Evolutionary conservation across 805 yeast species (phyloP), one percentile per base, ranked within the genome.

Genomic region (Maudiozyma turicensis): DNA sequence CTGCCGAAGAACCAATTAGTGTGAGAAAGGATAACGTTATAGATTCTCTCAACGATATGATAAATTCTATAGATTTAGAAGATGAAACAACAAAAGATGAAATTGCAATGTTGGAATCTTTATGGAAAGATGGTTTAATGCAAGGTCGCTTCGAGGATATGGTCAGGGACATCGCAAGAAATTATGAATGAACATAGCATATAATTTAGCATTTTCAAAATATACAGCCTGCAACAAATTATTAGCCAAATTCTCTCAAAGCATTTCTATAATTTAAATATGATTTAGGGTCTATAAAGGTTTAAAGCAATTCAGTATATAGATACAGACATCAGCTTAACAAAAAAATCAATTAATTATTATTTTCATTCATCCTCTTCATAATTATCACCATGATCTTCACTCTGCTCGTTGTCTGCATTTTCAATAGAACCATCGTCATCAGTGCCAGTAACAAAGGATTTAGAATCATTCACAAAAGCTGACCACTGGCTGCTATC

Each of bases 341-440:
- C 26, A 20, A 20, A 20, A 20, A 20, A 20, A 20, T 20, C 26
- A 20, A 4, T 20, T 20, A 20, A 4, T 20, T 20, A 20, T 20
- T 20, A 4, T 20, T 20, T 20, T 20, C 3, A 34, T 11, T 39
- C 42, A 8, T 39, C 42, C 6, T 39, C 7, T n/a, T 39, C 42
- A n/a, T 39, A 30, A 5, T 13, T 14, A 20, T 40, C 43, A 5
- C 29, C 33, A 30, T 50, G 50, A 11, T 42, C 48, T 32, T 49
- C 54, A 13, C 59, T 59, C 44, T 60, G 64, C 47, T 60, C 64
- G 7, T 53, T 51, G 45, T 61, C 66, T 6, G 65, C 64, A n/a
- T 52, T 51, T n/a, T 51, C 55, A 3, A 51, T 47, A 1, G 52
- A 54, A 14, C 49, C 58, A 26, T 58, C 58, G 28, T 57, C 60